phyloP scores from a whole-genome alignment of 1,139 yeast genomes.

The Spathaspora sp. region DNA sequence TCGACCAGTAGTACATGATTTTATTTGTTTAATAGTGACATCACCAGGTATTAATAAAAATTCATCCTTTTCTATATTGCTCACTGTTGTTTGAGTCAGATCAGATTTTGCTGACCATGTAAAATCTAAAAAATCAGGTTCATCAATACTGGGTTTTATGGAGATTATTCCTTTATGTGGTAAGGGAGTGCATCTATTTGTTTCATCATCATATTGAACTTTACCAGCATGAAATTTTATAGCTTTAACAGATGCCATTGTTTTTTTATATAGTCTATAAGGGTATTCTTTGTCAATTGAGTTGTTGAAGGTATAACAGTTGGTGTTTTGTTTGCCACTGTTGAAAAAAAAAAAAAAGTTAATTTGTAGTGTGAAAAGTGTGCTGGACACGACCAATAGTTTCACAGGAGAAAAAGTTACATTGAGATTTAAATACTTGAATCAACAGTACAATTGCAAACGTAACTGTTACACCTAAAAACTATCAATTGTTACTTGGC shows the following conservation, averaged over 20 bases:
- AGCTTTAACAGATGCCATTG: conserved; percentile 14
- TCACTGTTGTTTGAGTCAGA: conserved; percentile 24
- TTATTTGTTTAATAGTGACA: conserved; percentile 75
- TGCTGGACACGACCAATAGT: neutral
- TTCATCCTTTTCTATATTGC: conserved; percentile 57
- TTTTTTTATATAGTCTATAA: neutral
- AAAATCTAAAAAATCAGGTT: conserved; percentile 46
- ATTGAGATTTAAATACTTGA: neutral
- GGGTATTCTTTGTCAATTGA: neutral
- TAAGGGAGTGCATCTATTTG: conserved; percentile 71
- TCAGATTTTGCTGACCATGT: conserved; percentile 42
- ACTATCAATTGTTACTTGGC: too few species aligned
- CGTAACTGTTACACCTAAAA: too few species aligned
- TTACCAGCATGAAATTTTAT: conserved; percentile 80
- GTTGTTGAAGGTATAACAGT: neutral
- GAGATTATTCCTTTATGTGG: conserved; percentile 75
- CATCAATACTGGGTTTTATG: conserved; percentile 60
- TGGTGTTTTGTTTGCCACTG: conserved; percentile 9
- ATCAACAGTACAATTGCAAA: too few species aligned
- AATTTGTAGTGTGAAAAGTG: neutral
- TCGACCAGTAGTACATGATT: conserved; percentile 78
- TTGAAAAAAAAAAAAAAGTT: conserved; percentile 2
- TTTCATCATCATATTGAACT: conserved; percentile 69
- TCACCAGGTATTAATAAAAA: conserved; percentile 90
- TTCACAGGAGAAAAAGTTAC: neutral